Evolutionary conservation across 192 early-diverging fungal species (phyloP).

Genomic region (Gaertneriomyces sp.): DNA sequence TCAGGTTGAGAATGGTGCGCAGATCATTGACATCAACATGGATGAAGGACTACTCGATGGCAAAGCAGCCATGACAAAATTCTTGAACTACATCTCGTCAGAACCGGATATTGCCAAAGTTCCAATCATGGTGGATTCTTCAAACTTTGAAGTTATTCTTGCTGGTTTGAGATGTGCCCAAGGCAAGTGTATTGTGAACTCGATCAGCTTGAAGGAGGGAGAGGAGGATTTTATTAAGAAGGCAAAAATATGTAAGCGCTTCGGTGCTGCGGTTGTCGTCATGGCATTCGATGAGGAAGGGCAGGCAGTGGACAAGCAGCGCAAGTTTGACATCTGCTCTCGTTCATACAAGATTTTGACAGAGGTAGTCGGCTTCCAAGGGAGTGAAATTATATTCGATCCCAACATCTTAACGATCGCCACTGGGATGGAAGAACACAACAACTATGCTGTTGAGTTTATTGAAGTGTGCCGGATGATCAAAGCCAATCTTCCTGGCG

Average conservation of each 20-base stretch:
- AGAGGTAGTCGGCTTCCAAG: constrained; percentile 78
- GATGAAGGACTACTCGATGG: constrained; percentile 96
- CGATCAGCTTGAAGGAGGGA: constrained; percentile 93
- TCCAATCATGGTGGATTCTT: constrained; percentile 94
- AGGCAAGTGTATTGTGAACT: constrained; percentile 98
- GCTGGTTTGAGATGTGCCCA: constrained; percentile 94
- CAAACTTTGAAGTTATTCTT: constrained; percentile 95
- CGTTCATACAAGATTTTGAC: constrained; percentile 88
- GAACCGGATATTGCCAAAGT: constrained; percentile 88
- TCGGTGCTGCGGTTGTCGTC: constrained; percentile 92
- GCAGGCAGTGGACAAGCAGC: constrained; percentile 78
- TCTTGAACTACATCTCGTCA: constrained; percentile 88
- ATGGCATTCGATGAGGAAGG: constrained; percentile 98
- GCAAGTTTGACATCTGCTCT: constrained; percentile 87
- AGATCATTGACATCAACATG: constrained; percentile 95
- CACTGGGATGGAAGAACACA: constrained; percentile 97
- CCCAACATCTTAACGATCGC: constrained; percentile 96
- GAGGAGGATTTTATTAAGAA: constrained; percentile 89
- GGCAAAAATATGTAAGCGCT: constrained; percentile 80
- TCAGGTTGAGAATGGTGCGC: constrained; percentile 94
- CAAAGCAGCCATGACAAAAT: constrained; percentile 87
- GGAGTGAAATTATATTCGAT: constrained; percentile 82
- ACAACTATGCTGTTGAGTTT: constrained; percentile 93
- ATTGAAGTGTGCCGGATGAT: constrained; percentile 73
- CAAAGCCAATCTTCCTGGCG: constrained; percentile 78